These are phyloP conservation scores for Fraxinus floribunda DNA, from an alignment of 305 asterid species.

Conservation along the genomic window DNA sequence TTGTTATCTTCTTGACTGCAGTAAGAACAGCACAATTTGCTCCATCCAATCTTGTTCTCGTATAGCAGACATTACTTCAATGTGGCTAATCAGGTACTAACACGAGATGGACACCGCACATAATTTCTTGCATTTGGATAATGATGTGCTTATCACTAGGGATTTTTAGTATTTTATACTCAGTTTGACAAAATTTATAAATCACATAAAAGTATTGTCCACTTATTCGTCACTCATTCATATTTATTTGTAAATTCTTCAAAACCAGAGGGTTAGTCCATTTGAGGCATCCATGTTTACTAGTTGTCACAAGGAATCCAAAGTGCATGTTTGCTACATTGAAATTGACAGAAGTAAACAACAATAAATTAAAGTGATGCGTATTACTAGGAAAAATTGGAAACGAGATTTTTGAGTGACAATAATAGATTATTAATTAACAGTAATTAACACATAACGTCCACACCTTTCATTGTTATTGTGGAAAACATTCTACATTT, in stretches of 20 bases:
- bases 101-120: neutral
- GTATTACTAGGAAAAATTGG: neutral
- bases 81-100: neutral
- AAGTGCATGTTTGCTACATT: neutral
- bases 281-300: neutral
- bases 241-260: neutral
- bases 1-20: slow-evolving; percentile 38
- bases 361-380: neutral
- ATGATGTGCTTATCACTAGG: neutral
- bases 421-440: neutral
- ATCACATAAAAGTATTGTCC: neutral
- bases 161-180: neutral
- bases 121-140: neutral
- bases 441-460: too few species aligned
- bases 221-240: neutral
- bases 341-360: neutral
- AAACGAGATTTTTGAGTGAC: neutral
- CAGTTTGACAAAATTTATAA: neutral
- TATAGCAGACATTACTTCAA: slow-evolving; percentile 23
- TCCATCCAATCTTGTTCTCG: slow-evolving; percentile 12
- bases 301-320: neutral
- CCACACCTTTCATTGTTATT: too few species aligned
- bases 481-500: too few species aligned
- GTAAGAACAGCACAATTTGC: neutral
- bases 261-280: neutral